Evolutionary conservation across 106 monocot species (phyloP).

Genomic region (Phalaenopsis equestris): DNA sequence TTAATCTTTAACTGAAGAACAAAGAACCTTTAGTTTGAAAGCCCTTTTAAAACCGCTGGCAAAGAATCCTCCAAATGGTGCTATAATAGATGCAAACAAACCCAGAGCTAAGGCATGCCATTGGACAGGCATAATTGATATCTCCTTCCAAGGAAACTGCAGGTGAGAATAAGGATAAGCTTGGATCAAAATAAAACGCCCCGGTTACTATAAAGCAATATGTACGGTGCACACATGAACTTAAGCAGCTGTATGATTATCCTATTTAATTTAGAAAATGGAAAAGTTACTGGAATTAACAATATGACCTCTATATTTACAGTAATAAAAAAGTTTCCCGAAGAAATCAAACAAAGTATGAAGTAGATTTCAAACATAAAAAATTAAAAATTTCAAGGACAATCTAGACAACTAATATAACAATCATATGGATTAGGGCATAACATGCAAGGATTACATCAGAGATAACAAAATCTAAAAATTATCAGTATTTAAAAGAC

Average conservation of each 20-base stretch:
- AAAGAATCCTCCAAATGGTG: conserved; percentile 99
- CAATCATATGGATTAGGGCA: no score
- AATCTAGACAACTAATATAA: no score
- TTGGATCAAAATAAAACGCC: not conserved
- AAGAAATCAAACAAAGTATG: no score
- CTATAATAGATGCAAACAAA: conserved; percentile 96
- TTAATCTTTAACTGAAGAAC: not conserved
- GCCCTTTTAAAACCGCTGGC: conserved; percentile 98
- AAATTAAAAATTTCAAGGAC: no score
- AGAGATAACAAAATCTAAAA: no score
- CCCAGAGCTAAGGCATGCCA: conserved; percentile 97
- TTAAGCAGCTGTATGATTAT: not conserved
- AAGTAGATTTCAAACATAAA: no score
- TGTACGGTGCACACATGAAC: not conserved
- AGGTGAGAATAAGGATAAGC: conserved; percentile 2
- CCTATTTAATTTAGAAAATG: not conserved
- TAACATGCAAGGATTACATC: no score
- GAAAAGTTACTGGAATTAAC: not conserved
- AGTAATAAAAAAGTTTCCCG: not conserved
- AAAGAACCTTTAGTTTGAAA: conserved; percentile 83
- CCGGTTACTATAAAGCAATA: not conserved
- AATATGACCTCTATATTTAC: not conserved
- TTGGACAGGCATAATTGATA: conserved; percentile 64
- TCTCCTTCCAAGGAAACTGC: conserved; percentile 87
- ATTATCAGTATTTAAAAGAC: no score